These are phyloP conservation scores for Bipolaris bicolor DNA, from an alignment of 2,329 filamentous ascomycete genomes.

Conservation along the genomic window DNA sequence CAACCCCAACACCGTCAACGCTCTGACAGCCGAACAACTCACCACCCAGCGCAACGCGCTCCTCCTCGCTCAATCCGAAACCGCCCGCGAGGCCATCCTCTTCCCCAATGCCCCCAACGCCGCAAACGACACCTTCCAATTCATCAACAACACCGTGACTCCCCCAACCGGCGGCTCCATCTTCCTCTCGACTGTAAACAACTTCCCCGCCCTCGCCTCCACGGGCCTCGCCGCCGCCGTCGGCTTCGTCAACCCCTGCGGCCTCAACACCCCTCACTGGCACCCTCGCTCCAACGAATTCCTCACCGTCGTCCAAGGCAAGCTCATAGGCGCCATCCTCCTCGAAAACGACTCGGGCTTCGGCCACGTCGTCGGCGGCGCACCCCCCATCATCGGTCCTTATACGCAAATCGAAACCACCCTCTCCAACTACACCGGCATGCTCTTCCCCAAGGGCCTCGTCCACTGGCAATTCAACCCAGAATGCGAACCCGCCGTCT, in stretches of 20 bases:
- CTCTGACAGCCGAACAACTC: conserved; percentile 21
- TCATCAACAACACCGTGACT: conserved; percentile 45
- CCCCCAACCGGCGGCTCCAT: conserved; percentile 54
- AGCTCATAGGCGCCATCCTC: conserved; percentile 45
- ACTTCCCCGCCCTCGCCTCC: conserved; percentile 63
- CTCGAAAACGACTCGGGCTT: conserved; percentile 44
- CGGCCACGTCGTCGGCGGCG: conserved; percentile 25
- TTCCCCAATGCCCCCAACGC: conserved; percentile 27
- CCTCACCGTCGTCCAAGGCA: conserved; percentile 47
- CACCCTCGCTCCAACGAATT: conserved; percentile 52
- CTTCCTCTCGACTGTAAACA: conserved; percentile 61
- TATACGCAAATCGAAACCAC: conserved; percentile 43
- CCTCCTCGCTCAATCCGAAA: conserved; percentile 23
- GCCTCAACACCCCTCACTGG: conserved; percentile 55
- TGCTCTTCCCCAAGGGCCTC: conserved; percentile 49
- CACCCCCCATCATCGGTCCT: conserved; percentile 23
- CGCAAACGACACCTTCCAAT: conserved; percentile 29
- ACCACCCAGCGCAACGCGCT: conserved; percentile 22
- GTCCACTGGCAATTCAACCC: conserved; percentile 54
- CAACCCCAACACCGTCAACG: conserved; percentile 26
- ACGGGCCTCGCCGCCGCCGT: conserved; percentile 60
- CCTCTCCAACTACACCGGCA: conserved; percentile 47
- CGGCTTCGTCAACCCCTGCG: conserved; percentile 59
- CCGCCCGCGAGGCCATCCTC: conserved; percentile 25
- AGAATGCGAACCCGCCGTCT: conserved; percentile 49